phyloP scores from a whole-genome alignment of 31 red algal genomes.

The Asparagopsis taxiformis region DNA sequence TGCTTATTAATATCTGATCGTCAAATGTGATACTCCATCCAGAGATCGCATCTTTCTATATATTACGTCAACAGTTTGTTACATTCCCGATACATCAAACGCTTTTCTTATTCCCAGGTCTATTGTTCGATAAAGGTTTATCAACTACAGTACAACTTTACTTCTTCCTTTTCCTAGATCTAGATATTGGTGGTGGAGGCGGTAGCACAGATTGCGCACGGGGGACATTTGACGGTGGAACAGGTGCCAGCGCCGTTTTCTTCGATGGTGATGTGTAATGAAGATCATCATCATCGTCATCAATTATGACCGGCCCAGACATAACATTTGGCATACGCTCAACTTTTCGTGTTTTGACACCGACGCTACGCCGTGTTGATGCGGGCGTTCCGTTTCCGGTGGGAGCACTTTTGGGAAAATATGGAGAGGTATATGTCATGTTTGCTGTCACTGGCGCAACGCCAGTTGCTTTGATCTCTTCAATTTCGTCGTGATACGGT shows the following conservation, averaged over 20 bases:
- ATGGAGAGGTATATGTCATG: slow-evolving; percentile 40
- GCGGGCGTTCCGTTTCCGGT: too few species aligned
- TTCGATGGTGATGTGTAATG: not conserved
- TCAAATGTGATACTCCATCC: not conserved
- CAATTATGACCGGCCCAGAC: slow-evolving; percentile 21
- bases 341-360: too few species aligned
- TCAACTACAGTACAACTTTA: not conserved
- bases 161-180: not conserved
- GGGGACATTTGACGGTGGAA: not conserved
- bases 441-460: not conserved
- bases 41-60: not conserved
- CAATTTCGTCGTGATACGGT: not conserved
- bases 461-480: not conserved
- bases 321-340: too few species aligned
- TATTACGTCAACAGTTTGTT: slow-evolving; percentile 2
- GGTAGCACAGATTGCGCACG: not conserved
- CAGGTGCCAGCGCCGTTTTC: not conserved
- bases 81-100: not conserved
- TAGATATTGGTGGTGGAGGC: not conserved
- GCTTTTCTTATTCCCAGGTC: slow-evolving; percentile 10
- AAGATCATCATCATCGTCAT: slow-evolving; percentile 10
- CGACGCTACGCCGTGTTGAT: too few species aligned
- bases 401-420: not conserved
- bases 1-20: not conserved
- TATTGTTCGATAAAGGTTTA: not conserved